Evolutionary conservation across 495 filamentous ascomycete species (phyloP), one percentile per base, ranked within the genome.

Genomic region (Podospora pseudocomata): DNA sequence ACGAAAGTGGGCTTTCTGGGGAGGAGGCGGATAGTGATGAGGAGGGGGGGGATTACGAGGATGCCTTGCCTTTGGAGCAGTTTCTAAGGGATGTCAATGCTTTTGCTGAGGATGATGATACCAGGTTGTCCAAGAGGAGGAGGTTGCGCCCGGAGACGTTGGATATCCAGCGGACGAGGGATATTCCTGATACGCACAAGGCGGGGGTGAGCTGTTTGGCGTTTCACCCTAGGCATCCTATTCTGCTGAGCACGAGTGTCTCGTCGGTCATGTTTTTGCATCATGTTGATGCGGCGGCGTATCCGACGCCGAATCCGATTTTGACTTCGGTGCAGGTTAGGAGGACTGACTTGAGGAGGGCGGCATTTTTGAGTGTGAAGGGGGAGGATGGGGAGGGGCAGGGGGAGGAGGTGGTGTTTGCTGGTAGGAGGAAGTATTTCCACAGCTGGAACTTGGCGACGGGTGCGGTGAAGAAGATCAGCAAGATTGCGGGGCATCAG

Each of bases 371-470:
- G 54, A 49, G 39, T 16, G 39, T 49, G 9, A 49, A 49, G 13
- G 81, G 80, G 3, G 83, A 86, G 54, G 72, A 78, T 15, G 86
- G 87, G 26, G 82, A 86, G 67, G 83, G 86, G 53, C 71, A 78
- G 15, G 86, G 87, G 27, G 82, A 86, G 67, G 87, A 87, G 63
- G 89, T 98, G 70, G 90, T 97, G 76, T 89, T 97, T 64, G 89
- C 93, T 27, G 92, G 92, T 61, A 88, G 93, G 4, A 86, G 96
- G 23, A 88, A 90, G 69, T 98, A 95, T 78, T 97, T 97, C 80
- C 95, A 98, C 80, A 88, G 87, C 72, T 99, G 95, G 95, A 89
- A 97, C 75, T 83, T 99, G 3, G 77, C 88, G 55, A 87, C 90
- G 6, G 96, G 95, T 26, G 82, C 81, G 26, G 85, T 98, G 32